These are phyloP conservation scores for Blastobotrys mokoenaii DNA, from an alignment of 805 yeast species.

Conservation along the genomic window DNA sequence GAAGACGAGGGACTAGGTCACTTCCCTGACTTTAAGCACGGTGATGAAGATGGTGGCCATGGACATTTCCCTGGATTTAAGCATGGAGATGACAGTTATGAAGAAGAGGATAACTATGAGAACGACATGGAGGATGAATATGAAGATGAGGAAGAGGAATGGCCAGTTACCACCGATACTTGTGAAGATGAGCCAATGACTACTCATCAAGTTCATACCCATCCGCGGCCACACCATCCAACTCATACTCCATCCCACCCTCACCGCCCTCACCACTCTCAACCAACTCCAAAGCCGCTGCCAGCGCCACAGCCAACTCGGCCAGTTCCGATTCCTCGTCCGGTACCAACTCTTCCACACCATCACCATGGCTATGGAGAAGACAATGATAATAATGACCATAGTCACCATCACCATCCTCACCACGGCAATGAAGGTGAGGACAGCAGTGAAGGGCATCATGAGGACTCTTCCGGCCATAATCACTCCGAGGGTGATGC, in stretches of 20 bases:
- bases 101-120: constrained; percentile 4
- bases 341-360: too few relatives aligned
- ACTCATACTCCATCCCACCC: too few relatives aligned
- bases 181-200: not conserved
- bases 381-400: too few relatives aligned
- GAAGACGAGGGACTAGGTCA: not conserved
- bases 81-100: constrained; percentile 1
- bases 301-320: too few relatives aligned
- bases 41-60: not conserved
- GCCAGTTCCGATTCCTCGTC: too few relatives aligned
- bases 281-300: too few relatives aligned
- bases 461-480: not conserved
- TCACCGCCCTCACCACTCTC: too few relatives aligned
- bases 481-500: not conserved
- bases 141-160: not conserved
- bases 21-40: not conserved
- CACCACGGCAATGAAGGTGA: not conserved
- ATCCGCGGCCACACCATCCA: too few relatives aligned
- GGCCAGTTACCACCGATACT: not conserved
- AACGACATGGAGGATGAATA: not conserved
- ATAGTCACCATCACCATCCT: too few relatives aligned
- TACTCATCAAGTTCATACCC: too few relatives aligned
- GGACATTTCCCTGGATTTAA: not conserved
- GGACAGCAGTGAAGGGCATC: not conserved
- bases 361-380: too few relatives aligned